Evolutionary conservation across 108 stramenopile species (phyloP).

Genomic region (Pseudonitzschia multiseries): DNA sequence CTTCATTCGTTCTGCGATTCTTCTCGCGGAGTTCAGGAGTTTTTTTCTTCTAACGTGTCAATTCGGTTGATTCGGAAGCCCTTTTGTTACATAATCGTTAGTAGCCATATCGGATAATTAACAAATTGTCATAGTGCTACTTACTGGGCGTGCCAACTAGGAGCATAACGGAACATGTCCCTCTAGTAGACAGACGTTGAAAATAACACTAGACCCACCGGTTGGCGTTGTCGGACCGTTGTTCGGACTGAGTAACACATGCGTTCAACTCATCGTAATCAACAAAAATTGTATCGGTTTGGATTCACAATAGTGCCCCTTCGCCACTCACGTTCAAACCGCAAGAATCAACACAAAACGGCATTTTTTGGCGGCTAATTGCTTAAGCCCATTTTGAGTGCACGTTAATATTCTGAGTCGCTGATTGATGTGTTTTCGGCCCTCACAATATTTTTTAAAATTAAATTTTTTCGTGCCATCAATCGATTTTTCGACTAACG

Average conservation of each 20-base stretch:
- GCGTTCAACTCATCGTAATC: background rate
- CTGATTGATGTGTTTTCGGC: background rate
- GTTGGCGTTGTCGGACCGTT: background rate
- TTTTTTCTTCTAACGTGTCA: no score
- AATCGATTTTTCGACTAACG: background rate
- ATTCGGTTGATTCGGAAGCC: no score
- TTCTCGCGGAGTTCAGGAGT: no score
- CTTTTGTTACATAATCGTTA: no score
- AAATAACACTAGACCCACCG: background rate
- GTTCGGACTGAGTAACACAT: background rate
- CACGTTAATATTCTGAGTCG: background rate
- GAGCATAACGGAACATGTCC: background rate
- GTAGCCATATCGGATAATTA: no score
- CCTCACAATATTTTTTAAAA: slow-evolving; percentile 8
- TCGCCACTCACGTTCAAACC: slow-evolving; percentile 1
- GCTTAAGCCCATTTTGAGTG: background rate
- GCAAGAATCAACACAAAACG: slow-evolving; percentile 1
- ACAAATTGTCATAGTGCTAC: no score
- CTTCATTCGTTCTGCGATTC: no score
- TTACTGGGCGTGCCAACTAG: background rate
- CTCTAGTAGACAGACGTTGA: background rate
- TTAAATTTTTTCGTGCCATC: background rate
- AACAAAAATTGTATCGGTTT: background rate
- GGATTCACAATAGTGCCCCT: background rate
- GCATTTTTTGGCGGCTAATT: background rate